Base-by-base conservation (phyloP, 2,329 filamentous ascomycete species). In the Cercospora nicotianae region DNA sequence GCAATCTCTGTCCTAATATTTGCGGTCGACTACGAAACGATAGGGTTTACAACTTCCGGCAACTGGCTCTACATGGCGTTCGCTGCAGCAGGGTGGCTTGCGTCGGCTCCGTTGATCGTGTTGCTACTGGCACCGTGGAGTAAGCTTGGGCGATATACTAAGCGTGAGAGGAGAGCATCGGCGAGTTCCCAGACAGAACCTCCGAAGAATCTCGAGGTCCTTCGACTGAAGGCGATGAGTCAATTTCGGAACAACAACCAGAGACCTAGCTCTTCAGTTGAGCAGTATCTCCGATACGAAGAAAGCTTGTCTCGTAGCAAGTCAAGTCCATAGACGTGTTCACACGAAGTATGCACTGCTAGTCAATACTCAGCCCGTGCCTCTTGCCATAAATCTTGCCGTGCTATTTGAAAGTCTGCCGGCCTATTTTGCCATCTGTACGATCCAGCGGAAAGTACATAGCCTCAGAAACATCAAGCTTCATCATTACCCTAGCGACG, bases 21-120 rank as follows among this genome's bases (percentile, higher is more conserved):
- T 30, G 59, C 13, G 6, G 51, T 62, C 26, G 67, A 69, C 30
- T 69, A 65, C 26, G n/a, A 26, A 1, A 60, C 64, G 12, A 69
- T 67, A 20, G 66, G 69, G 9, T 67, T 60, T 18, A 45, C 60
- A 7, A 64, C 63, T 23, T 51, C 45, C 4, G 60, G 51, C 9
- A 70, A 57, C 36, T 70, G 69, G 67, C 61, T 62, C 26, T 63
- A 57, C 26, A 70, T 70, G 39, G 58, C 51, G 8, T 63, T 67
- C 16, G 66, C 63, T 13, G 39, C 51, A 5, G 64, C 36, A 6
- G 66, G 31, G 3, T 70, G 67, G 66, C 36, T 59, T 9, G 66
- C 6, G 7, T 16, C 30, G 9, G 48, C 30, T 8, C 65, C 60
- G 12, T 18, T 64, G 10, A 13, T 61, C 12, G 55, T 65, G 12